phyloP scores from a whole-genome alignment of 768 basidiomycete species.

The Kondoa subrosea region DNA sequence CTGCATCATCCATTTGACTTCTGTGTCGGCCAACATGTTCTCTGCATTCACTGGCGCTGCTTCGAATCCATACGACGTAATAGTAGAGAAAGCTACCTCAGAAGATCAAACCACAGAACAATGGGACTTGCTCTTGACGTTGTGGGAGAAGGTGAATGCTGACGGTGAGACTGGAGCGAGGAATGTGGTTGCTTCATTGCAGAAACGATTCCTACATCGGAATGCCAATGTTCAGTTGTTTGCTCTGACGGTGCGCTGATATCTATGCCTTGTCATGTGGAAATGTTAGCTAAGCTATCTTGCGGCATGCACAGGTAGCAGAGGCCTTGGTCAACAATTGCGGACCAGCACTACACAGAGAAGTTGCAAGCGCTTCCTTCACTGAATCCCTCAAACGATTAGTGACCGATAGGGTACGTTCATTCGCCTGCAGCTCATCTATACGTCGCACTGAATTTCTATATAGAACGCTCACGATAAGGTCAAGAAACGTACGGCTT shows the following conservation, averaged over 20 bases:
- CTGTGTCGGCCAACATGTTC: too few relatives aligned
- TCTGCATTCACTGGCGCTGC: conserved; percentile 32
- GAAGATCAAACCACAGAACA: conserved; percentile 88
- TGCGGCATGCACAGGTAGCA: conserved; percentile 38
- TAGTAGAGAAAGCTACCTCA: conserved; percentile 95
- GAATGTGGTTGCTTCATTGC: conserved; percentile 60
- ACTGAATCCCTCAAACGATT: conserved; percentile 75
- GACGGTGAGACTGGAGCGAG: conserved; percentile 75
- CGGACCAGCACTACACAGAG: conserved; percentile 57
- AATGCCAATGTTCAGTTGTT: conserved; percentile 95
- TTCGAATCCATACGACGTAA: conserved; percentile 69
- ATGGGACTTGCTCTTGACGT: conserved; percentile 81
- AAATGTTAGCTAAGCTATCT: neutral
- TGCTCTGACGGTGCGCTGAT: conserved; percentile 49
- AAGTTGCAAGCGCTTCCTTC: conserved; percentile 77
- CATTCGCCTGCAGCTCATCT: neutral
- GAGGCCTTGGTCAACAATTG: conserved; percentile 89
- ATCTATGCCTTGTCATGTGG: neutral
- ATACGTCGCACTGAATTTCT: neutral
- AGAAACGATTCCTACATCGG: conserved; percentile 81
- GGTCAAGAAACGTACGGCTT: conserved; percentile 59
- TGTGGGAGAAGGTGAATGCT: conserved; percentile 91
- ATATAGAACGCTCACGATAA: conserved; percentile 71
- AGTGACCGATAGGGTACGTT: conserved; percentile 61
- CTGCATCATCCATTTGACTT: too few relatives aligned